A percentile compares a stretch with the other conserved stretches of the same genome.
These are phyloP conservation scores for Phaeodactylum tricornutum DNA, from an alignment of 108 stramenopile genomes.

Conservation along the genomic window DNA sequence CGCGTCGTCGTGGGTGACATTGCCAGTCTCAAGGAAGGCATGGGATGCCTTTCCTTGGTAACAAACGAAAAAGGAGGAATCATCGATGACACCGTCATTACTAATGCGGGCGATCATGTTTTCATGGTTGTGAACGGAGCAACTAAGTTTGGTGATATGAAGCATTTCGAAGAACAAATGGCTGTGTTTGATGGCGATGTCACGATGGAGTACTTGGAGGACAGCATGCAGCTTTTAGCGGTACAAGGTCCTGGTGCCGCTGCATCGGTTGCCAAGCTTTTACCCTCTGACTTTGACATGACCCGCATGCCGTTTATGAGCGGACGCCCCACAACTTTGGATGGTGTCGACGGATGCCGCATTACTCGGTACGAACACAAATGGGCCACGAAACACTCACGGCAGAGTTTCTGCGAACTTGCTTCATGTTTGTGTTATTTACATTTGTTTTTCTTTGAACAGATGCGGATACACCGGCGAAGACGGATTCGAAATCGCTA, in stretches of 20 bases:
- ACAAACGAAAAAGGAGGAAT: constrained; percentile 94
- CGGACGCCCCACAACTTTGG: constrained; percentile 72
- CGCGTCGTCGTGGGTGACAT: constrained; percentile 90
- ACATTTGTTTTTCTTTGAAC: constrained; percentile 3
- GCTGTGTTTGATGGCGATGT: constrained; percentile 71
- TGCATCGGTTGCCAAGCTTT: constrained; percentile 55
- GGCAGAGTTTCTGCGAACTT: not conserved
- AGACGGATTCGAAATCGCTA: constrained; percentile 97
- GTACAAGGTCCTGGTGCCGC: constrained; percentile 95
- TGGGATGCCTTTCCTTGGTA: constrained; percentile 76
- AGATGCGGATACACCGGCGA: constrained; percentile 99
- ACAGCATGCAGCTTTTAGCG: constrained; percentile 87
- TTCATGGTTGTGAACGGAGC: constrained; percentile 99
- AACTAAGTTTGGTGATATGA: constrained; percentile 94
- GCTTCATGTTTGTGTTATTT: not conserved
- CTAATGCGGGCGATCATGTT: constrained; percentile 76
- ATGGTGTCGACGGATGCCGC: constrained; percentile 85
- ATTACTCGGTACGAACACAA: constrained; percentile 68
- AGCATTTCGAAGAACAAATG: constrained; percentile 78
- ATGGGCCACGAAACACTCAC: not conserved
- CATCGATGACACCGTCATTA: constrained; percentile 96
- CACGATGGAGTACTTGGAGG: constrained; percentile 86
- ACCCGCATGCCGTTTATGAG: constrained; percentile 93
- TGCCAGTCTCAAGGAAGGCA: constrained; percentile 49
- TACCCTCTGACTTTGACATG: constrained; percentile 79